Evolutionary conservation across 2,329 filamentous ascomycete species (phyloP).

Genomic region (Fusarium nisikadoi): DNA sequence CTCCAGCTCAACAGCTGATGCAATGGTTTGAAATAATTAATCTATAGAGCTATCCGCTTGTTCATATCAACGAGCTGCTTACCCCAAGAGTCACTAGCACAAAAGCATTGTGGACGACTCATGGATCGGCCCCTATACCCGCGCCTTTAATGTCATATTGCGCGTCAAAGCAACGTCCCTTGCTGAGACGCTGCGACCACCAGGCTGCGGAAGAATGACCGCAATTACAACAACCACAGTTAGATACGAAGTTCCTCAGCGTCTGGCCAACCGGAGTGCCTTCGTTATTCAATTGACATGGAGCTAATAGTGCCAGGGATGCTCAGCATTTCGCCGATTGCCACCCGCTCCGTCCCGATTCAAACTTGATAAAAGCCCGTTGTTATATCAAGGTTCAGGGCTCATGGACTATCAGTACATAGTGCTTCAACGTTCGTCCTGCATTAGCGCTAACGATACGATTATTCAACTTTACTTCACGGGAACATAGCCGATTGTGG

Average conservation of each 20-base stretch:
- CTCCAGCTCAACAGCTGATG: conserved; percentile 24
- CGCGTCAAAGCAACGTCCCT: conserved; percentile 17
- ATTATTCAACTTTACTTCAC: conserved; percentile 27
- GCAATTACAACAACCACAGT: conserved; percentile 28
- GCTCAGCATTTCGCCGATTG: conserved; percentile 9
- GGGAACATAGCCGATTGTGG: conserved; percentile 18
- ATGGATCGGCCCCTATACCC: conserved; percentile 5
- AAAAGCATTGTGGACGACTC: background rate
- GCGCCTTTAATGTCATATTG: conserved; percentile 8
- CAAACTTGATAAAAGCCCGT: conserved; percentile 22
- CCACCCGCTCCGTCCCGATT: conserved; percentile 17
- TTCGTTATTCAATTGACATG: background rate
- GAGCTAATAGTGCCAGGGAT: background rate
- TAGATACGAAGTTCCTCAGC: conserved; percentile 31
- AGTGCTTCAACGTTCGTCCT: conserved; percentile 21
- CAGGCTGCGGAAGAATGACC: conserved; percentile 22
- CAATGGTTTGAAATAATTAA: background rate
- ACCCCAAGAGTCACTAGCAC: background rate
- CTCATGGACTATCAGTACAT: conserved; percentile 3
- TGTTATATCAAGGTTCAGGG: conserved; percentile 28
- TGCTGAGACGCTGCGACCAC: conserved; percentile 38
- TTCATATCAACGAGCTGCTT: background rate
- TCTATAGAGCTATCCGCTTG: conserved; percentile 1
- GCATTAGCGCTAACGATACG: conserved; percentile 12
- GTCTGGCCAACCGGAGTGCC: conserved; percentile 25